phyloP scores from a whole-genome alignment of 768 basidiomycete genomes.

The Trichaptum fuscoviolaceum region DNA sequence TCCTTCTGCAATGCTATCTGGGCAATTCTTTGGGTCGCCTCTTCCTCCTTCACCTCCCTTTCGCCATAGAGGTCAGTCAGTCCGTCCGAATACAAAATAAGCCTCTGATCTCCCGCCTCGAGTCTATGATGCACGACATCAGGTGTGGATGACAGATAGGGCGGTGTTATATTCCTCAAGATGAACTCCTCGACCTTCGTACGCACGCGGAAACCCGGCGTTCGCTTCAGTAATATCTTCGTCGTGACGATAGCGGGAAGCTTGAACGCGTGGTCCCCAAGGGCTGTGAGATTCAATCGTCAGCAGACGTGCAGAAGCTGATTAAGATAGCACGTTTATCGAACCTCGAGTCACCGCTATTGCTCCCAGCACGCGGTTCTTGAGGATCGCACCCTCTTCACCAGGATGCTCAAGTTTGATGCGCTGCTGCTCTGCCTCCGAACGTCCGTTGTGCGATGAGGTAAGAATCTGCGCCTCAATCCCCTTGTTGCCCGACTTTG shows the following conservation, averaged over 20 bases:
- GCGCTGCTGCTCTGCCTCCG: conserved; percentile 58
- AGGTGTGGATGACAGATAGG: conserved; percentile 36
- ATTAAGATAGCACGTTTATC: conserved; percentile 19
- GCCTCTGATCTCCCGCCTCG: conserved; percentile 21
- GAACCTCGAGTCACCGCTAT: conserved; percentile 73
- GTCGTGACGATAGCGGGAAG: conserved; percentile 43
- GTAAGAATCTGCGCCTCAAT: conserved; percentile 45
- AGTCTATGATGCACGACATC: conserved; percentile 31
- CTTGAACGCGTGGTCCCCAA: conserved; percentile 53
- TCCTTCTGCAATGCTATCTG: not conserved
- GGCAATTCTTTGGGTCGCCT: too few relatives aligned
- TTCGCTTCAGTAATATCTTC: conserved; percentile 38
- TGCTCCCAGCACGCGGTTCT: conserved; percentile 68
- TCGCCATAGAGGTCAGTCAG: conserved; percentile 40
- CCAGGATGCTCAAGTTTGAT: conserved; percentile 60
- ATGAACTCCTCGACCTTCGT: conserved; percentile 38
- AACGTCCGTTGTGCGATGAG: conserved; percentile 65
- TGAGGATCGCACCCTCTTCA: conserved; percentile 61
- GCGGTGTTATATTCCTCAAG: conserved; percentile 42
- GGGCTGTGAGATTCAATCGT: conserved; percentile 26
- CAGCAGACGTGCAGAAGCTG: not conserved
- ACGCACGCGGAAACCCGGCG: conserved; percentile 31
- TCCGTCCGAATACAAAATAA: conserved; percentile 51
- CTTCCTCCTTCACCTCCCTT: conserved; percentile 18
- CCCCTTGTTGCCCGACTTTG: too few relatives aligned